Base-by-base conservation (phyloP, 352 stramenopile species). In the Salisapilia sapeloensis region DNA sequence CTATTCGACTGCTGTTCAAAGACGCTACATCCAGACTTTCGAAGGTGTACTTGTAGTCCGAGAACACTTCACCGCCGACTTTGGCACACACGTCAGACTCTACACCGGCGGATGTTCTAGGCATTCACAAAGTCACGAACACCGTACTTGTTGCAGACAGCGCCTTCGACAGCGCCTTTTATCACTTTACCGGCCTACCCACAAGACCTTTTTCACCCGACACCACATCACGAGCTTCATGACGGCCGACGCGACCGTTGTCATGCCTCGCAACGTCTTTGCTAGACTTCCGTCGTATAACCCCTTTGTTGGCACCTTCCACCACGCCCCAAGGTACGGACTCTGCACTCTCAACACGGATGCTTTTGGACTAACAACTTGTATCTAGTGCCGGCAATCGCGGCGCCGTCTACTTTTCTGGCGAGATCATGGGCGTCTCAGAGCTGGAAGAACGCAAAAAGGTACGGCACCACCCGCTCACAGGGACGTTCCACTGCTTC, bases 361-460 rank as follows among this genome's bases (percentile, higher is more conserved):
- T 44, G 22, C 4, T 44, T 32, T 4, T 34, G 40, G 21, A 24
- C 12, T 8, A 6, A 20, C 5, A 35, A 29, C 14, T 34, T 26
- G 38, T 7, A 6, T 15, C 11, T 20, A 84, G 72, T 36, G 76
- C 76, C 24, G 76, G 76, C 5, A 92, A 92, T 42, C 70, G 74
- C 8, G 75, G 76, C 22, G 76, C 76, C 11, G 60, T 81, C 29
- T 92, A 90, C 48, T 92, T 92, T 38, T 85, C 74, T 2, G 76
- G 62, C 24, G 72, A 92, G 39, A 89, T 92, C 26, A 72, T 92
- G 20, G 65, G 72, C 44, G 85, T 86, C 62, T 72, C 65, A 29
- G 76, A 92, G 48, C 62, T 89, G 8, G 74, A 92, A 46, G 71
- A 92, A 48, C 74, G 71, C 39, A 92, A 92, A 50, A 89, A 87